Evolutionary conservation across 169 alveolate species (phyloP), one percentile per base, ranked within the genome.

Genomic region (Plasmodium billcollinsi): DNA sequence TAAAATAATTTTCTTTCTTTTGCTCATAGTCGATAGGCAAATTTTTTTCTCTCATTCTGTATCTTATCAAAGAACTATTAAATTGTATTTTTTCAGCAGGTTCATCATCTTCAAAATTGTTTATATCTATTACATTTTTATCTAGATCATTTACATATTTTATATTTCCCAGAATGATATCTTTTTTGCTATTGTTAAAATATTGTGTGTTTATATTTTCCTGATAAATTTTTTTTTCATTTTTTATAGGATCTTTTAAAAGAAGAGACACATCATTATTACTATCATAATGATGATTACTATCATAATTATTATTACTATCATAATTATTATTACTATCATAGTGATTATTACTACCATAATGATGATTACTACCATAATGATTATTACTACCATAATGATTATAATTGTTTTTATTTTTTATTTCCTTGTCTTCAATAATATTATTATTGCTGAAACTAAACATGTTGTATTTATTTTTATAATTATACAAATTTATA

Each of bases 401-500:
- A 18, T 20, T 61, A 21, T 18, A 20, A 61, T 18, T 21, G 24
- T 0, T 50, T 5, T 6, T 29, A 9, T 15, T n/a, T 9, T 26
- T 49, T 45, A 47, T 15, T 12, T 11, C 39, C 0, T 54, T 52
- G 9, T 39, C 20, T 59, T 12, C 33, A 26, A 52, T 29, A 8
- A 74, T 15, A 21, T 45, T 11, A 14, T 47, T 70, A 65, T 78
- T 78, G 15, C 76, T 78, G 49, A 65, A 50, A 39, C 89, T 78
- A 47, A 78, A 65, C 0, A 78, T 14, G 8, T 78, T 78, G 29
- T 66, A 78, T 58, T n/a, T 78, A 0, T 33, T 33, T 78, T 65
- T 78, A 14, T 50, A 52, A 47, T 61, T 78, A 45, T 78, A 78
- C 4, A 78, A 26, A 50, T 78, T 78, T 26, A 66, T 26, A 26